Evolutionary conservation across 192 early-diverging fungal genomes (phyloP).

Genomic region (Coemansia sp.): DNA sequence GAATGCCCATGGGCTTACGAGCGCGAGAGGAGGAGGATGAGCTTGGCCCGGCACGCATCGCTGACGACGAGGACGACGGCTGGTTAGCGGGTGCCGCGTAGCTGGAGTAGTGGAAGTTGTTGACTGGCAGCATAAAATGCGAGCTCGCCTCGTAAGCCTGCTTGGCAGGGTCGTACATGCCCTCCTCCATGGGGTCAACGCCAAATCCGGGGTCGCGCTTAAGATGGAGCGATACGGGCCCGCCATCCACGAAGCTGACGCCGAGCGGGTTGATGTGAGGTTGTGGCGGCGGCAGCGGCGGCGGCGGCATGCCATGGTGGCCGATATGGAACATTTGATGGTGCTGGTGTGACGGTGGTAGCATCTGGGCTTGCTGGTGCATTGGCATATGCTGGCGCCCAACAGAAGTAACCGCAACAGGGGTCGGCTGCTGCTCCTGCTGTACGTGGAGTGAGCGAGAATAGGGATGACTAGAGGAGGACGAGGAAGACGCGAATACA

Average conservation of each 20-base stretch:
- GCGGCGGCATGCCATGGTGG: conserved; percentile 10
- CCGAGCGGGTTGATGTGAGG: conserved; percentile 49
- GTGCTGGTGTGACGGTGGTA: conserved; percentile 10
- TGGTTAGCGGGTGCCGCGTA: conserved; percentile 6
- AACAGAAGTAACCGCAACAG: neutral
- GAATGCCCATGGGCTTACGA: conserved; percentile 12
- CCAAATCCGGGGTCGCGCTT: conserved; percentile 57
- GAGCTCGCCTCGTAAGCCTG: conserved; percentile 48
- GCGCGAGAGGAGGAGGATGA: neutral
- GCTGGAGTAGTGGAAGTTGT: conserved; percentile 30
- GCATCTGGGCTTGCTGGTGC: conserved; percentile 16
- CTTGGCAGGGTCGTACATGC: conserved; percentile 48
- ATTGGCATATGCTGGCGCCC: conserved; percentile 3
- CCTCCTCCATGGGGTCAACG: conserved; percentile 28
- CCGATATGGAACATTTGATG: neutral
- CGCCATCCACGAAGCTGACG: conserved; percentile 20
- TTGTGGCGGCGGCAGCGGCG: conserved; percentile 3
- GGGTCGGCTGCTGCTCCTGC: conserved; percentile 13
- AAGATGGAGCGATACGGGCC: conserved; percentile 48
- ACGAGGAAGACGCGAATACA: conserved; percentile 11
- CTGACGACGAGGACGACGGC: neutral
- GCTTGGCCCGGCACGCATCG: conserved; percentile 2
- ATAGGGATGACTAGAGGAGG: conserved; percentile 14
- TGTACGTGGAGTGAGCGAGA: conserved; percentile 32
- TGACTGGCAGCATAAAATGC: conserved; percentile 45